Conservation (phyloP, 1,284 basidiomycete species). For the Apiotrichum laibachii region DNA sequence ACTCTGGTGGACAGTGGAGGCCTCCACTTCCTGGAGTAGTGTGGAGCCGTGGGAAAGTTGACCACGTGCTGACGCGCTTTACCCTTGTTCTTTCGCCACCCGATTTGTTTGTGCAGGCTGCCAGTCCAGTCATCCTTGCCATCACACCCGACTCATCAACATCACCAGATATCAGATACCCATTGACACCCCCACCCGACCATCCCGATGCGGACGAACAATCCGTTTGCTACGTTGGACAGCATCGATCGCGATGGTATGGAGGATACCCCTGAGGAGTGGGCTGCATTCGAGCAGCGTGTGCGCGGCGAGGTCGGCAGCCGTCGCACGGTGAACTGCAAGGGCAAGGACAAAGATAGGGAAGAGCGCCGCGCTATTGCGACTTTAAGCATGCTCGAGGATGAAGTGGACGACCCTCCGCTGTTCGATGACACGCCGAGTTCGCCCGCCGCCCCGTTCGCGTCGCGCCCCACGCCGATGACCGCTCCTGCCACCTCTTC, state of each 20-base stretch:
- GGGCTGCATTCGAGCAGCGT: slow-evolving; percentile 3
- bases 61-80: background rate
- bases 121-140: too few species aligned
- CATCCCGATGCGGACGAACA: background rate
- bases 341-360: background rate
- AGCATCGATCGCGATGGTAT: background rate
- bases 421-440: too few species aligned
- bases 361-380: too few species aligned
- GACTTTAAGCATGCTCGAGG: background rate
- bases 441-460: too few species aligned
- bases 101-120: background rate
- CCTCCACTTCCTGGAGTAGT: background rate
- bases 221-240: background rate
- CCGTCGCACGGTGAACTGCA: background rate
- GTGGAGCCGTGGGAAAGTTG: background rate
- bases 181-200: background rate
- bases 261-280: slow-evolving; percentile 7
- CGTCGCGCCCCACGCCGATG: too few species aligned
- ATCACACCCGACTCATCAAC: background rate
- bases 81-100: background rate
- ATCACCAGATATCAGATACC: background rate
- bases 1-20: background rate
- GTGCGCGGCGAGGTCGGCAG: background rate
- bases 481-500: too few species aligned
- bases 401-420: too few species aligned